Conservation (phyloP, 2,329 filamentous ascomycete genomes). For the Colletotrichum paranaense region DNA sequence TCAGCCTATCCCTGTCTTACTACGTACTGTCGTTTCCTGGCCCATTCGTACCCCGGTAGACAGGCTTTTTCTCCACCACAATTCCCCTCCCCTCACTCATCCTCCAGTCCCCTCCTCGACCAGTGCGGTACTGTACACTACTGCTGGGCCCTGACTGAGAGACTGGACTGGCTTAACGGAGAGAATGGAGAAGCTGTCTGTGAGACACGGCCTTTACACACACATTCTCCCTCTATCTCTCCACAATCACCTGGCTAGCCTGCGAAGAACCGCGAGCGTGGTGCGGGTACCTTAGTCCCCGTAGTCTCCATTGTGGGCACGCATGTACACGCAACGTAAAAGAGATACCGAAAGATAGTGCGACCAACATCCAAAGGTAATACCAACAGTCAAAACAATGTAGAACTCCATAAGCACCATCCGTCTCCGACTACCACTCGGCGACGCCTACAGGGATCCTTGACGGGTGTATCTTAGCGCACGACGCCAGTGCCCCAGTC, state of each 20-base stretch:
- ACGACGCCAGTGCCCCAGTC: slow-evolving; percentile 6
- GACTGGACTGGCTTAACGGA: neutral
- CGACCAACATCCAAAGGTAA: neutral
- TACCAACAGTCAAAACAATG: slow-evolving; percentile 20
- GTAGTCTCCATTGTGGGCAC: neutral
- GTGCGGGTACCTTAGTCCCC: slow-evolving; percentile 11
- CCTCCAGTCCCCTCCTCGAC: neutral
- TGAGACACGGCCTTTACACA: neutral
- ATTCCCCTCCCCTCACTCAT: slow-evolving; percentile 3
- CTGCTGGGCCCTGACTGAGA: neutral
- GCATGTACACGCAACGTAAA: neutral
- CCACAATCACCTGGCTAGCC: neutral
- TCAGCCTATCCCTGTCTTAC: slow-evolving; percentile 5
- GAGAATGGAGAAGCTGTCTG: neutral
- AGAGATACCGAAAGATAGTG: slow-evolving; percentile 19
- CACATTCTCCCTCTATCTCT: neutral
- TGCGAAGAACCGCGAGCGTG: slow-evolving; percentile 4
- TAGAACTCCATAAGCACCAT: neutral
- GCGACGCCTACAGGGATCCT: slow-evolving; percentile 18
- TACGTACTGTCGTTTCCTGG: neutral
- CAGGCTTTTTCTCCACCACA: neutral
- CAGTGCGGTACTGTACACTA: neutral
- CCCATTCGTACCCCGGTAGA: neutral
- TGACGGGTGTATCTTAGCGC: slow-evolving; percentile 25
- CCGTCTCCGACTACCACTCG: slow-evolving; percentile 16